These are phyloP conservation scores for Wickerhamomyces rabaulensis DNA, from an alignment of 805 yeast species.

Conservation along the genomic window DNA sequence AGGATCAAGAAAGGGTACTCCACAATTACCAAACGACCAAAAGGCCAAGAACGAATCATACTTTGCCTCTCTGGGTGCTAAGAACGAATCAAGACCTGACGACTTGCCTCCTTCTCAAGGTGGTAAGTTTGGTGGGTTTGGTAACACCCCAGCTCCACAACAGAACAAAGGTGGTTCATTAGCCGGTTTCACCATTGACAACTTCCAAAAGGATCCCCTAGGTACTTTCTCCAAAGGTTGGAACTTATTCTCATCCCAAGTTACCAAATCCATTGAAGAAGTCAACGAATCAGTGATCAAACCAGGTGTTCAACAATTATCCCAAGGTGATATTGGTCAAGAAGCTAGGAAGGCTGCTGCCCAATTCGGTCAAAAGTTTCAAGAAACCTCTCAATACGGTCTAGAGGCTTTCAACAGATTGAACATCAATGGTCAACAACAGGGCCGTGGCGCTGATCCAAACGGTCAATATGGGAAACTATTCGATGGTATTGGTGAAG, in stretches of 20 bases:
- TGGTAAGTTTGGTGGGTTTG: conserved; percentile 89
- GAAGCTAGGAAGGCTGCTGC: conserved; percentile 93
- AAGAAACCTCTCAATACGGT: conserved; percentile 77
- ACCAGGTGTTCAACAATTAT: conserved; percentile 81
- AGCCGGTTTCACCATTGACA: conserved; percentile 57
- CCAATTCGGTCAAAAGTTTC: conserved; percentile 92
- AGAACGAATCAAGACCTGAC: conserved; percentile 68
- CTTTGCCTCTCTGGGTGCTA: conserved; percentile 73
- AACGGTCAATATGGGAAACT: conserved; percentile 43
- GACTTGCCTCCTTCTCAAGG: conserved; percentile 90
- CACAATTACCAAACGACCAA: conserved; percentile 23
- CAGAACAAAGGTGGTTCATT: conserved; percentile 35
- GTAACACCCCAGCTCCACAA: conserved; percentile 62
- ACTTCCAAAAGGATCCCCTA: conserved; percentile 75
- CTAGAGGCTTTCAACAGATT: conserved; percentile 53
- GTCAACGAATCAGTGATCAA: conserved; percentile 86
- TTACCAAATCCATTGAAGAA: conserved; percentile 76
- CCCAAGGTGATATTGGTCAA: conserved; percentile 69
- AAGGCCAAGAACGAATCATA: conserved; percentile 69
- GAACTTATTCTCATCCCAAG: conserved; percentile 86
- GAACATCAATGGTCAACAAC: conserved; percentile 29
- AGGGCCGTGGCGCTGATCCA: conserved; percentile 18
- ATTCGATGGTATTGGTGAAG: conserved; percentile 47
- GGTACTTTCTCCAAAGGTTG: conserved; percentile 92
- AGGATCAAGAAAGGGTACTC: conserved; percentile 39